A percentile compares a stretch with the other conserved stretches of the same genome.
phyloP scores from a whole-genome alignment of 176 grass and related monocot species.

The Lolium rigidum region DNA sequence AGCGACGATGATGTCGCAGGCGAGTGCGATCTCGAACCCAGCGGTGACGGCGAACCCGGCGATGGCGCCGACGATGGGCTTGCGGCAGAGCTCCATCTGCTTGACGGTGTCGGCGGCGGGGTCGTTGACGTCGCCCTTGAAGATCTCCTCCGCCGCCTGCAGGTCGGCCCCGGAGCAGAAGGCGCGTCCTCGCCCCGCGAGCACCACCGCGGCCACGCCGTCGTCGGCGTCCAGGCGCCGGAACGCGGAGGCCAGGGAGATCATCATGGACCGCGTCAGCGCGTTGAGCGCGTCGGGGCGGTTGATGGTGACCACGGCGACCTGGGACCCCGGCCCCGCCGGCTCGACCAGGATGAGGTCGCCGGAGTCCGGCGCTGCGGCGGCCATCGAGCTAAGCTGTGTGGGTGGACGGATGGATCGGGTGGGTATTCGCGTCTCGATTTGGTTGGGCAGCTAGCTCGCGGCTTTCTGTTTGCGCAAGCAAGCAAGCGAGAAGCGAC shows the following conservation, averaged over 20 bases:
- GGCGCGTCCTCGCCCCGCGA: slow-evolving; percentile 66
- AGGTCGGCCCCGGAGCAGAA: slow-evolving; percentile 98
- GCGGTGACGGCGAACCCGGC: slow-evolving; percentile 86
- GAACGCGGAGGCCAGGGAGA: slow-evolving; percentile 63
- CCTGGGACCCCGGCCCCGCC: slow-evolving; percentile 48
- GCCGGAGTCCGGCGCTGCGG: slow-evolving; percentile 46
- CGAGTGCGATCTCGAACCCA: slow-evolving; percentile 88
- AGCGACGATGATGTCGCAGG: slow-evolving; percentile 83
- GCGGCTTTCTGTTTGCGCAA: neutral
- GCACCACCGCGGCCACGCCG: slow-evolving; percentile 68
- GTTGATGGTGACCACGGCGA: slow-evolving; percentile 91
- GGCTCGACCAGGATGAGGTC: slow-evolving; percentile 71
- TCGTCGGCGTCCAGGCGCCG: slow-evolving; percentile 63
- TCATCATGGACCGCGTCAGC: slow-evolving; percentile 85
- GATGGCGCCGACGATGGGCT: slow-evolving; percentile 84
- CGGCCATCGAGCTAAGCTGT: slow-evolving; percentile 29
- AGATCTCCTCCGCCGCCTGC: slow-evolving; percentile 78
- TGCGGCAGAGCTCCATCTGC: slow-evolving; percentile 76
- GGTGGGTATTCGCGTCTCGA: slow-evolving; percentile 19
- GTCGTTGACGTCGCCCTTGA: slow-evolving; percentile 96
- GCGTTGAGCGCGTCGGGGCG: slow-evolving; percentile 88
- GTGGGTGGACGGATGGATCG: neutral
- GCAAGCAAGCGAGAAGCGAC: neutral
- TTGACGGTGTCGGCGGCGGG: slow-evolving; percentile 59
- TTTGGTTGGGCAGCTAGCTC: slow-evolving; percentile 21